Evolutionary conservation across 208 protist genomes (phyloP).

Genomic region (Leishmania mexicana): DNA sequence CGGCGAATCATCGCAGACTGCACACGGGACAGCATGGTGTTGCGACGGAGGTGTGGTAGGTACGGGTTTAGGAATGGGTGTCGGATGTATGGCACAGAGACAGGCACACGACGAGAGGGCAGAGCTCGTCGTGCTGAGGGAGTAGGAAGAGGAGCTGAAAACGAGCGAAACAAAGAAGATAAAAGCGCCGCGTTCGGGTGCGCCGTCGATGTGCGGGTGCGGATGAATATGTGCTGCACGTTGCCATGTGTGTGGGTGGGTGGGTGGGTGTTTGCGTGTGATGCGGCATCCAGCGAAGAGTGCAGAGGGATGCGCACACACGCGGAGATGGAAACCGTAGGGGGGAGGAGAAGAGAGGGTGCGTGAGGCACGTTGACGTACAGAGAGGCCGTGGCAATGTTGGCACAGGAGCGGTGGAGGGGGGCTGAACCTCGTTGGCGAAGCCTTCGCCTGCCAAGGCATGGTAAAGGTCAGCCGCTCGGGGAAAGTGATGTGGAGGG

Average conservation of each 20-base stretch:
- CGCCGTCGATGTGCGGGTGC: no score
- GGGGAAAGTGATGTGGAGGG: not conserved
- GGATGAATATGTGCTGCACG: not conserved
- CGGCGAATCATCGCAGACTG: slow-evolving; percentile 56
- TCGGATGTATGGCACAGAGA: not conserved
- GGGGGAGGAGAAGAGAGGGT: not conserved
- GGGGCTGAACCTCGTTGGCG: not conserved
- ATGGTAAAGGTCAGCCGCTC: not conserved
- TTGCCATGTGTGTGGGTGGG: not conserved
- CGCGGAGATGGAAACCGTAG: not conserved
- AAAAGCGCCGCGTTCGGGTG: not conserved
- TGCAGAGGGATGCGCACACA: no score
- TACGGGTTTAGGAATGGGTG: not conserved
- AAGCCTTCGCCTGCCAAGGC: not conserved
- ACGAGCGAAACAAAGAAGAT: not conserved
- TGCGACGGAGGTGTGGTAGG: not conserved
- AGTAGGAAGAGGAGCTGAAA: not conserved
- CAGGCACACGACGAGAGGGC: not conserved
- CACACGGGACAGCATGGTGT: slow-evolving; percentile 61
- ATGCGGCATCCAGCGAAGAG: not conserved
- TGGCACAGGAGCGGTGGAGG: no score
- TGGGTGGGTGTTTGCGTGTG: not conserved
- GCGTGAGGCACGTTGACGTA: not conserved
- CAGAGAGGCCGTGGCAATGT: not conserved
- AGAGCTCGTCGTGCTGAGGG: not conserved